phyloP scores from a whole-genome alignment of 73 alveolate species.

The Urostyla sp. region DNA sequence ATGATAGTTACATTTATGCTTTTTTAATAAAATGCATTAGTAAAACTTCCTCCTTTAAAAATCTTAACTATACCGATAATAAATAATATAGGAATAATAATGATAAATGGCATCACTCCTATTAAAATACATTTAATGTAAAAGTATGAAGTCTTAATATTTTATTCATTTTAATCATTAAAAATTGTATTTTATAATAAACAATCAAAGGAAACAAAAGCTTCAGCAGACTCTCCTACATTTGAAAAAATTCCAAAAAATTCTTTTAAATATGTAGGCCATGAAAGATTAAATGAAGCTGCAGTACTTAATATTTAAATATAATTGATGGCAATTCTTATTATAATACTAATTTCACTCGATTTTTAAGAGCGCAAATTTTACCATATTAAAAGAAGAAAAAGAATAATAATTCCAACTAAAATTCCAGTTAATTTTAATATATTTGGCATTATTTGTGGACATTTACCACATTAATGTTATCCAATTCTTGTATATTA shows the following conservation, averaged over 20 bases:
- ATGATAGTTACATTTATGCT: background rate
- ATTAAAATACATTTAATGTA: background rate
- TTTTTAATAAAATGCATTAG: background rate
- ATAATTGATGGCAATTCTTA: background rate
- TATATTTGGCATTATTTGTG: background rate
- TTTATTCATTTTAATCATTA: background rate
- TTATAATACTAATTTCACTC: background rate
- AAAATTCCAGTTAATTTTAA: background rate
- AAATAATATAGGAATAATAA: background rate
- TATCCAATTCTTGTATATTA: background rate
- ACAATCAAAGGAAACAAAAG: background rate
- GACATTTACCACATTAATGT: slow-evolving; percentile 4
- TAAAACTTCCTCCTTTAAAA: background rate
- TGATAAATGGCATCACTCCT: background rate
- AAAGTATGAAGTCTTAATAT: background rate
- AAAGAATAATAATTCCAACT: background rate
- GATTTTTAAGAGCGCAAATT: background rate
- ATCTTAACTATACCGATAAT: background rate
- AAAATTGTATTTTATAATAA: background rate
- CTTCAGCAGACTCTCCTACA: background rate
- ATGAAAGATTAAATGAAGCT: background rate
- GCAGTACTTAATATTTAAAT: background rate
- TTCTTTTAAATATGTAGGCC: background rate
- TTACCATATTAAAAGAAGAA: background rate
- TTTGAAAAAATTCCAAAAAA: background rate